Evolutionary conservation across 768 basidiomycete genomes (phyloP).

Genomic region (Russula dissimulans): DNA sequence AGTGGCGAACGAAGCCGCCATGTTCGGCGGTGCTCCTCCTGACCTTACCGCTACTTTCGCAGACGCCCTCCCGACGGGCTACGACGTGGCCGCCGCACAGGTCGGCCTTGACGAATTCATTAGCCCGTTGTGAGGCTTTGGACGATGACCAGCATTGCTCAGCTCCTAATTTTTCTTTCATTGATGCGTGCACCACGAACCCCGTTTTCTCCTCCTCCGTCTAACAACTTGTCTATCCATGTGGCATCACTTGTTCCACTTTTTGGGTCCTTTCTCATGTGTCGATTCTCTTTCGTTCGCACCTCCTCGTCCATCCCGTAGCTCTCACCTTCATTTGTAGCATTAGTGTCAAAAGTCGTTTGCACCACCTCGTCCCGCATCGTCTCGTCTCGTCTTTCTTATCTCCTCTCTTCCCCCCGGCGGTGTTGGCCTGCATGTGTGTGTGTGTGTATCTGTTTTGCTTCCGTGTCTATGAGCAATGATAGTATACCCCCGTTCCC

Average conservation of each 20-base stretch:
- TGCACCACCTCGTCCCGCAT: background rate
- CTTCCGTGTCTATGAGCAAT: slow-evolving; percentile 1
- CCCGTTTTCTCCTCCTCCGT: background rate
- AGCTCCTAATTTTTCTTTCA: background rate
- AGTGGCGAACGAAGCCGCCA: background rate
- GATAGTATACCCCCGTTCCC: slow-evolving; percentile 1
- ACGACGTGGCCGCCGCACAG: slow-evolving; percentile 2
- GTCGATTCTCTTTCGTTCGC: slow-evolving; percentile 6
- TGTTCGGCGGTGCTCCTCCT: background rate
- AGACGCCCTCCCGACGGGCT: slow-evolving; percentile 2
- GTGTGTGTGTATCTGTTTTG: slow-evolving; percentile 1
- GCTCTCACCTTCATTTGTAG: slow-evolving; percentile 17
- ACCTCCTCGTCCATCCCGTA: background rate
- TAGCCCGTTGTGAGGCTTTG: background rate
- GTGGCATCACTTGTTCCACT: background rate
- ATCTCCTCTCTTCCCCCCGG: background rate
- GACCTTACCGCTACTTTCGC: background rate
- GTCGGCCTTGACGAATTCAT: slow-evolving; percentile 14
- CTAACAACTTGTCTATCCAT: background rate
- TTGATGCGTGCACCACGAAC: background rate
- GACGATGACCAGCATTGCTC: background rate
- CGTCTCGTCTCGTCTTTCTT: background rate
- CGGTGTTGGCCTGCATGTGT: slow-evolving; percentile 3
- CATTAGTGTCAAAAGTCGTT: slow-evolving; percentile 11
- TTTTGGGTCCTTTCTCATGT: background rate